Evolutionary conservation across 1,284 basidiomycete species (phyloP), one percentile per base, ranked within the genome.

Genomic region (Retiboletus fuscus): DNA sequence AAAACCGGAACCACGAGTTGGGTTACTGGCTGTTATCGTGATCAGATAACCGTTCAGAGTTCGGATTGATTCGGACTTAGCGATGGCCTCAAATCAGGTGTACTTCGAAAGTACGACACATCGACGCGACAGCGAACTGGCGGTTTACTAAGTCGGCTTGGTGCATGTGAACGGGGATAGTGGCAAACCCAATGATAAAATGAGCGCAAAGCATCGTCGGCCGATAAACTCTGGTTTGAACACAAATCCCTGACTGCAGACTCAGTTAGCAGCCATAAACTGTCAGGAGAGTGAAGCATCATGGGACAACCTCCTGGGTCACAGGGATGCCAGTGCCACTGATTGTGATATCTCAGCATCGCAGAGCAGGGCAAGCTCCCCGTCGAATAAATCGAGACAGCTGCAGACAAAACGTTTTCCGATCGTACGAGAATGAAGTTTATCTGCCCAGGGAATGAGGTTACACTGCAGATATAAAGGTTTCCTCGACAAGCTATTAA

Each of bases 381-480:
- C n/a, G 22, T 55, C 11, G 34, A 53, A 30, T 66, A 61, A 68
- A 46, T 34, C 49, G 44, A 64, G 60, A 53, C 26, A 49, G 39
- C 49, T 53, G 41, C 30, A 49, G 58, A 62, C n/a, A 49, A 68
- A 57, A 53, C 3, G 51, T 20, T 44, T 61, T 68, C 44, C 26
- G 39, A 61, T 24, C 16, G 57, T 43, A 68, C 71, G 67, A 81
- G 67, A 64, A 39, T 69, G 77, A 63, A 68, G 4, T 72, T 67
- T 15, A 58, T 80, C 66, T 81, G 20, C 80, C 76, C 79, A 81
- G 80, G 79, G 81, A 80, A 80, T 82, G 79, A 82, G 81, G 76
- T 80, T 67, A 60, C 72, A 71, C 41, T 76, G 61, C 73, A 73
- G 79, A 76, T 66, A 41, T 15, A 53, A 46, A 34, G 8, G 10